Evolutionary conservation across 2,329 filamentous ascomycete genomes (phyloP), one percentile per base, ranked within the genome.

Genomic region (Colletotrichum tropicicola): DNA sequence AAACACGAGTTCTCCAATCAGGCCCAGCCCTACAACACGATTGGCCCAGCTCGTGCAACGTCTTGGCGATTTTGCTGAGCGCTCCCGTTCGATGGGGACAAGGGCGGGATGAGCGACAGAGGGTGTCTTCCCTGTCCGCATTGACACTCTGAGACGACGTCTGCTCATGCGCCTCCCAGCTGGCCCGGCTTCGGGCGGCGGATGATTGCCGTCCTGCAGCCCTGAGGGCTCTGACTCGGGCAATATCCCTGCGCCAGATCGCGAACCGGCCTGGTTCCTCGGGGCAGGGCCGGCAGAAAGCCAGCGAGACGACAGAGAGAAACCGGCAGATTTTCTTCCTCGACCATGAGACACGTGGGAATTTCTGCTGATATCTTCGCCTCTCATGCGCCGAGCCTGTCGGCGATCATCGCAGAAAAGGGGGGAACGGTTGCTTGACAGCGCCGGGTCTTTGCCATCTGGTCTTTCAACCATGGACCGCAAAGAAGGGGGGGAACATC

Each of bases 131-230:
- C 61, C 49, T 55, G 48, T 60, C 28, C 17, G 56, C 61, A 61
- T 61, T 60, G 61, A 60, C 32, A 23, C 9, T 37, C 48, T 55
- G 43, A 55, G 56, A 65, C 43, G 27, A 61, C 48, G 19, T 55
- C 32, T 35, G 35, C 61, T 37, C 23, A 48, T 61, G 61, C 48
- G 41, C 25, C 48, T 54, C 32, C 43, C 61, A 61, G 48, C 41
- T 60, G 56, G 32, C 56, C 41, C 25, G 41, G 48, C 19, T 10
- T 37, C 45, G 39, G 37, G 39, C 28, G 17, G 48, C 17, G 48
- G 43, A 47, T 28, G 37, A 57, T 62, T 57, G 19, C 44, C 59
- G 44, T 30, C 28, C 54, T 52, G 53, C 41, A 57, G 53, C 53
- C 53, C 54, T n/a, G 13, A 47, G 27, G 23, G 12, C 10, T 30